Evolutionary conservation across 306 rosid genomes (phyloP).

Genomic region (Benincasa hispida): DNA sequence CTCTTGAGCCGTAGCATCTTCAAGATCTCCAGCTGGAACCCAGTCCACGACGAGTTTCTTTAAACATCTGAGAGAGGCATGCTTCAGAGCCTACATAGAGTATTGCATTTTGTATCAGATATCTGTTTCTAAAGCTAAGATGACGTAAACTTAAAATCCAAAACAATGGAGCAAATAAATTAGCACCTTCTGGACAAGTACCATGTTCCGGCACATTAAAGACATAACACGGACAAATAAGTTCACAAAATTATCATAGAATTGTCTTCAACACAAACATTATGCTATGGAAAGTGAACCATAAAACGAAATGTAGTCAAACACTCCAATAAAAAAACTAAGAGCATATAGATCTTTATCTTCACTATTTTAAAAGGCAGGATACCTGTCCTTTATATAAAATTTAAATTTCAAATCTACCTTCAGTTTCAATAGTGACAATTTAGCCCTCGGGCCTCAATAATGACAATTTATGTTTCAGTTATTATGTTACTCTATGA

Average conservation of each 20-base stretch:
- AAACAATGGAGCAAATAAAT: background rate
- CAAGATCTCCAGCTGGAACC: slow-evolving; percentile 35
- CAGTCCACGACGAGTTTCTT: slow-evolving; percentile 31
- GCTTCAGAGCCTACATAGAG: slow-evolving; percentile 31
- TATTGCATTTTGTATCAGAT: background rate
- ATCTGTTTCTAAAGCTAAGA: background rate
- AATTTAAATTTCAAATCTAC: background rate
- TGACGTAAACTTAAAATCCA: background rate
- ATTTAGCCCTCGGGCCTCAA: background rate
- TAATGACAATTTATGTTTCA: background rate
- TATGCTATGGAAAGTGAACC: background rate
- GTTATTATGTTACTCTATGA: background rate
- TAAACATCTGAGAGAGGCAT: slow-evolving; percentile 30
- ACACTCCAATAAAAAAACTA: background rate
- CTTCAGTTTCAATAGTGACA: background rate
- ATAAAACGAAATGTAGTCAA: background rate
- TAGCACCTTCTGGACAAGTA: background rate
- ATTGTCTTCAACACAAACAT: background rate
- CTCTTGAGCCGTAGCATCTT: slow-evolving; percentile 28
- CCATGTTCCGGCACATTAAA: background rate
- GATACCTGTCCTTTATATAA: background rate
- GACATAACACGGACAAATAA: background rate
- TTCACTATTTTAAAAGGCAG: background rate
- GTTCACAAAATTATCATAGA: background rate
- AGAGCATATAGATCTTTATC: background rate